Evolutionary conservation across 129 eudicot species (phyloP).

Genomic region (Centaurea solstitialis): DNA sequence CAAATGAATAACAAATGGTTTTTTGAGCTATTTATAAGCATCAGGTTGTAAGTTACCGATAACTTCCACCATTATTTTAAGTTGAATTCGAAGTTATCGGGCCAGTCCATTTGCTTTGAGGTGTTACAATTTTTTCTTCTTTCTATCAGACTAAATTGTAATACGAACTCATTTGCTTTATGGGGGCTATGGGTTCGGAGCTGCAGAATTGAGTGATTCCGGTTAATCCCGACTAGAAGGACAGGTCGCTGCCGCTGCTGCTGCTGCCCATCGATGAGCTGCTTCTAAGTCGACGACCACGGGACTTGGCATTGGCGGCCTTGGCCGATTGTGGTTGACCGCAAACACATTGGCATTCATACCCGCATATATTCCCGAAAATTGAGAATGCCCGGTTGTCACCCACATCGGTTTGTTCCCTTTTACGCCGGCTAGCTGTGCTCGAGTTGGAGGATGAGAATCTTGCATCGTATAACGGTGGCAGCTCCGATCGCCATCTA

Average conservation of each 20-base stretch:
- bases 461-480: conserved; percentile 41
- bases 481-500: conserved; percentile 66
- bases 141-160: neutral
- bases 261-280: neutral
- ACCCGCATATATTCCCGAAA: conserved; percentile 61
- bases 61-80: too few species aligned
- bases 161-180: neutral
- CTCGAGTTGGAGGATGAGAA: conserved; percentile 28
- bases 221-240: neutral
- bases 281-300: neutral
- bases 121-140: too few species aligned
- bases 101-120: too few species aligned
- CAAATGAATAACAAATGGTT: too few species aligned
- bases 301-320: neutral
- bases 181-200: neutral
- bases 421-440: conserved; percentile 21
- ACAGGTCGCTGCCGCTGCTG: neutral
- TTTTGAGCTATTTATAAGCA: too few species aligned
- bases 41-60: too few species aligned
- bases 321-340: conserved; percentile 38
- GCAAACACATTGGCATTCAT: conserved; percentile 61
- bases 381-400: conserved; percentile 47
- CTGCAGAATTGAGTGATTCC: neutral
- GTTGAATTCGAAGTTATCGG: too few species aligned
- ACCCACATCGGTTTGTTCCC: conserved; percentile 27